phyloP scores from a whole-genome alignment of 1,284 basidiomycete genomes.

The Leccinum pachyderme region DNA sequence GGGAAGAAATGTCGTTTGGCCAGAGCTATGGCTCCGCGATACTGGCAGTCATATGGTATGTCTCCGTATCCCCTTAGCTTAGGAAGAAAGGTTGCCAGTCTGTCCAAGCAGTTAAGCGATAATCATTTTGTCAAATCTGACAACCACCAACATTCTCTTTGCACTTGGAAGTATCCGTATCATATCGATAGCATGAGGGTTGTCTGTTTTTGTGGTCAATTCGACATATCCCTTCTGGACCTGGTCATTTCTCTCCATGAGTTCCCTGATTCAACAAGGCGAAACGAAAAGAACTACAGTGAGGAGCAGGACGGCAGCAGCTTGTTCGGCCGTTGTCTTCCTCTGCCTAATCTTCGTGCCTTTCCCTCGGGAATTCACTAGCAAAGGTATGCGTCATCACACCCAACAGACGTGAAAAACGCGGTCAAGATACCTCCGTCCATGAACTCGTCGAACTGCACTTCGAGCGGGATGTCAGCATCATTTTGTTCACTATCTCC shows the following conservation, averaged over 20 bases:
- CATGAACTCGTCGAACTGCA: slow-evolving; percentile 29
- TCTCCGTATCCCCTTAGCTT: slow-evolving; percentile 33
- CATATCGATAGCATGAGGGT: slow-evolving; percentile 20
- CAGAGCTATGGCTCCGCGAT: slow-evolving; percentile 30
- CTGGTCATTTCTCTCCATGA: slow-evolving; percentile 11
- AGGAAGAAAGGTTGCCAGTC: slow-evolving; percentile 31
- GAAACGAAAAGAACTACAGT: slow-evolving; percentile 9
- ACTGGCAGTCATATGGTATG: slow-evolving; percentile 27
- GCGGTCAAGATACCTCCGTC: slow-evolving; percentile 19
- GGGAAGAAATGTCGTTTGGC: slow-evolving; percentile 32
- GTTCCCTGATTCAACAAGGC: not conserved
- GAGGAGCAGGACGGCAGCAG: slow-evolving; percentile 25
- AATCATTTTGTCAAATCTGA: not conserved
- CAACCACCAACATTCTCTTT: slow-evolving; percentile 22
- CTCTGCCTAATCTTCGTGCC: slow-evolving; percentile 20
- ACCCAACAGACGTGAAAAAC: not conserved
- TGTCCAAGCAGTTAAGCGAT: slow-evolving; percentile 10
- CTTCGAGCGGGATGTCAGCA: slow-evolving; percentile 16
- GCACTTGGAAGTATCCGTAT: slow-evolving; percentile 29
- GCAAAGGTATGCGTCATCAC: not conserved
- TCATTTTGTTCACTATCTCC: not conserved
- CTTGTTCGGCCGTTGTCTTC: slow-evolving; percentile 25
- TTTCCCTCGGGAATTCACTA: slow-evolving; percentile 28
- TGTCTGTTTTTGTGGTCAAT: slow-evolving; percentile 16
- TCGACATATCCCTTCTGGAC: slow-evolving; percentile 31